Evolutionary conservation across 345 rosid genomes (phyloP).

Genomic region (Heritiera fomes): DNA sequence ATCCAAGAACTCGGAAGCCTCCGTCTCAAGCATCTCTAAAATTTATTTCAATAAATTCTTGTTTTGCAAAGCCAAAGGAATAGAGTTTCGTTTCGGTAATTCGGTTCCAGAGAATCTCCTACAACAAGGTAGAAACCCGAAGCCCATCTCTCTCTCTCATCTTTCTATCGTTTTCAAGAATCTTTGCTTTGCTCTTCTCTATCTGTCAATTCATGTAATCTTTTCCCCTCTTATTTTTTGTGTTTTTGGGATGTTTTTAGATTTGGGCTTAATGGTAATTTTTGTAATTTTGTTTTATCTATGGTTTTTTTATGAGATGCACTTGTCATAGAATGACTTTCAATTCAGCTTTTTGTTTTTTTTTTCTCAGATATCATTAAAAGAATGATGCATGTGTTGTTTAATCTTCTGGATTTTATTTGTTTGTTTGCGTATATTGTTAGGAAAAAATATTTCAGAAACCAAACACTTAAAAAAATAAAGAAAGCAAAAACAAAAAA

Average conservation of each 20-base stretch:
- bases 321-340: background rate
- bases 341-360: background rate
- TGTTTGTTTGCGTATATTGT: background rate
- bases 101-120: background rate
- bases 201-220: background rate
- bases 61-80: background rate
- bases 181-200: background rate
- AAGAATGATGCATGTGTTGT: background rate
- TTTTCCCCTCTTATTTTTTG: background rate
- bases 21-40: background rate
- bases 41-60: background rate
- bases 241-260: background rate
- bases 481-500: no score
- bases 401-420: background rate
- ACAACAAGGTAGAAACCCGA: background rate
- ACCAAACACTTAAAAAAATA: no score
- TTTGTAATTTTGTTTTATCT: background rate
- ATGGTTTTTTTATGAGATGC: background rate
- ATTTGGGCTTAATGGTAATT: background rate
- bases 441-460: no score
- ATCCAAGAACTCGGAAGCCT: background rate
- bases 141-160: background rate
- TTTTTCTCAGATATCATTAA: background rate
- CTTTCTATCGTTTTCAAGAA: background rate
- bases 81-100: background rate